Evolutionary conservation across 345 rosid genomes (phyloP).

Genomic region (Rubroshorea leprosula): DNA sequence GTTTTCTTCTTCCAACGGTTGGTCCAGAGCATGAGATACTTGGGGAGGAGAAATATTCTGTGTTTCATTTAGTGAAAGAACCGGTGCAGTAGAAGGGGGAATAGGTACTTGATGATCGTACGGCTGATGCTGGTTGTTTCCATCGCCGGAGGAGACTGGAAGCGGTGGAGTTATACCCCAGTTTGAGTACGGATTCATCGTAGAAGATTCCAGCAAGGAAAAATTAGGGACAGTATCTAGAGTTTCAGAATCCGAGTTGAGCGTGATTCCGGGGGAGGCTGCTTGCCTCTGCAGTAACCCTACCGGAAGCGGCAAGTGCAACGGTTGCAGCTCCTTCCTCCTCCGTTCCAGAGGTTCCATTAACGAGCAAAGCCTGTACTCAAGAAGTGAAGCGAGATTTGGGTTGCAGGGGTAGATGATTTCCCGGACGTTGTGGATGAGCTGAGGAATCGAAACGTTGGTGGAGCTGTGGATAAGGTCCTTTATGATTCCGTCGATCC

Average conservation of each 20-base stretch:
- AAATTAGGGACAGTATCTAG: slow-evolving; percentile 19
- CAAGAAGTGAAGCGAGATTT: slow-evolving; percentile 76
- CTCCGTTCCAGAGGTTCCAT: slow-evolving; percentile 39
- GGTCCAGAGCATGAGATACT: too few species aligned
- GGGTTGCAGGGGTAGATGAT: slow-evolving; percentile 95
- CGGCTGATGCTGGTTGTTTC: slow-evolving; percentile 13
- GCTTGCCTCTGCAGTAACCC: slow-evolving; percentile 18
- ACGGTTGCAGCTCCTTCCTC: slow-evolving; percentile 22
- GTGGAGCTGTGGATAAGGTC: slow-evolving; percentile 74
- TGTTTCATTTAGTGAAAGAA: slow-evolving; percentile 27
- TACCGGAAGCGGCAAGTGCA: slow-evolving; percentile 18
- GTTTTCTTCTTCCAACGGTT: slow-evolving; percentile 27
- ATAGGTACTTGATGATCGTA: slow-evolving; percentile 1
- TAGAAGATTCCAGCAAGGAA: slow-evolving; percentile 19
- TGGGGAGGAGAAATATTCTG: slow-evolving; percentile 16
- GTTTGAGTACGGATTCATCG: slow-evolving; percentile 17
- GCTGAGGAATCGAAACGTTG: slow-evolving; percentile 88
- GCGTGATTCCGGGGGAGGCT: slow-evolving; percentile 27
- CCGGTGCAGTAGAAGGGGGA: slow-evolving; percentile 23
- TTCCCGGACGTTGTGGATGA: slow-evolving; percentile 90
- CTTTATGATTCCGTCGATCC: slow-evolving; percentile 87
- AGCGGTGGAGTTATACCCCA: slow-evolving; percentile 21
- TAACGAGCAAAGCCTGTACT: slow-evolving; percentile 70
- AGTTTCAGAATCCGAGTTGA: slow-evolving; percentile 20
- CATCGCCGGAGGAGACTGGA: slow-evolving; percentile 14